These are phyloP conservation scores for Prunus campanulata DNA, from an alignment of 306 rosid species.

Conservation along the genomic window DNA sequence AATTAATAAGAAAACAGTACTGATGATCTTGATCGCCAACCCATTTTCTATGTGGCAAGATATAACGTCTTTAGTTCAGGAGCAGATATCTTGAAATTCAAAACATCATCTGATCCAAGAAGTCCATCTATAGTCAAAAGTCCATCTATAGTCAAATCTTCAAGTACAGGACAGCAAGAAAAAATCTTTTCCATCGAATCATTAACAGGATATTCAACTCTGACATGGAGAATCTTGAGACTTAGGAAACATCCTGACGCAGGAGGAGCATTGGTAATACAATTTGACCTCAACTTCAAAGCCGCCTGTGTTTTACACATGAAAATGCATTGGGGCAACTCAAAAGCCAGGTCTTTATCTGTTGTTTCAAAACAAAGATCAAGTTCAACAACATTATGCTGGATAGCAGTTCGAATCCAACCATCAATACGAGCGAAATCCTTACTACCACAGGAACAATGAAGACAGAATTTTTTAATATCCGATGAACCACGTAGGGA, in stretches of 20 bases:
- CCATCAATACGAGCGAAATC: background rate
- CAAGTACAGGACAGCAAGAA: background rate
- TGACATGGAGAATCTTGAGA: background rate
- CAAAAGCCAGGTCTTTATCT: background rate
- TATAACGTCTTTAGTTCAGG: background rate
- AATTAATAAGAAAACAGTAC: background rate
- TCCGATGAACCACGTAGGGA: background rate
- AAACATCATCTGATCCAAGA: background rate
- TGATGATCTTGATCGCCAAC: background rate
- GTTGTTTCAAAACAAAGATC: background rate
- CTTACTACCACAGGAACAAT: background rate
- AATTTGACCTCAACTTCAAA: background rate
- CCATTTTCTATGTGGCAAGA: too few relatives aligned
- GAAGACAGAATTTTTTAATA: background rate
- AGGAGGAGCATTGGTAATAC: background rate
- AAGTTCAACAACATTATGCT: background rate
- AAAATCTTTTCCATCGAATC: background rate
- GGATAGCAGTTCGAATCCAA: background rate
- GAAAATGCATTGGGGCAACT: background rate
- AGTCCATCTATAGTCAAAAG: background rate
- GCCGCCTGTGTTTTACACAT: background rate
- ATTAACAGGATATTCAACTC: background rate
- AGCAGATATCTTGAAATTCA: background rate
- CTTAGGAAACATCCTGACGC: background rate
- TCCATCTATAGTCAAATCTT: background rate